Conservation (phyloP, 2,329 filamentous ascomycete species). For the Beauveria rudraprayagi region DNA sequence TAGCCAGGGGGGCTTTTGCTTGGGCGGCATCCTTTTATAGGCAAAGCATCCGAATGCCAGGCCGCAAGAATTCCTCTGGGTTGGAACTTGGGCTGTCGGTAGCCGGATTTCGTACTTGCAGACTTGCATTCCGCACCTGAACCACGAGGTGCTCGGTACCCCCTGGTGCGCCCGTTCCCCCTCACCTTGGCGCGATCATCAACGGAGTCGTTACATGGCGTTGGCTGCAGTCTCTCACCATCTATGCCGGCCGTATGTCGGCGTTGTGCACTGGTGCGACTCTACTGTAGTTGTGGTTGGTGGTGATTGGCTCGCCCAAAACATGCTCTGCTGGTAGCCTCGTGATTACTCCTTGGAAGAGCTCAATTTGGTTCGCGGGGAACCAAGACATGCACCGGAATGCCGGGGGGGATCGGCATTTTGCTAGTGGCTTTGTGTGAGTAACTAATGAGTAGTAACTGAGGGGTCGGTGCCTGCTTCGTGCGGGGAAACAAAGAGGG, state of each 20-base stretch:
- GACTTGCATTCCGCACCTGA: too few relatives aligned
- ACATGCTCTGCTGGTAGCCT: not conserved
- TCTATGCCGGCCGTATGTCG: conserved; percentile 9
- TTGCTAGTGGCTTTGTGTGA: not conserved
- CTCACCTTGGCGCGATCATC: conserved; percentile 4
- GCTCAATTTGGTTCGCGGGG: not conserved
- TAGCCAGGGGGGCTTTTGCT: not conserved
- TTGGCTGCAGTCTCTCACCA: conserved; percentile 1
- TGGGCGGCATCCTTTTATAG: not conserved
- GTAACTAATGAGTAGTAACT: too few relatives aligned
- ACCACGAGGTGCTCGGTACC: not conserved
- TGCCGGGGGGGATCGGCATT: not conserved
- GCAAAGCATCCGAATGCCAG: not conserved
- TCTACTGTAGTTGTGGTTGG: not conserved
- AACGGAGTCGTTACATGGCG: not conserved
- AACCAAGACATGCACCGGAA: not conserved
- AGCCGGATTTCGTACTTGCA: not conserved
- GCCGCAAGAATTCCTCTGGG: not conserved
- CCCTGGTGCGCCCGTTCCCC: not conserved
- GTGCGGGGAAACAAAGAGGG: not conserved
- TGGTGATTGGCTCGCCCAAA: not conserved
- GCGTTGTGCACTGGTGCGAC: conserved; percentile 3
- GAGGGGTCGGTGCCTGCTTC: not conserved
- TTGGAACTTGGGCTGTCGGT: not conserved
- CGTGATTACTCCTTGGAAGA: not conserved